phyloP scores from a whole-genome alignment of 768 basidiomycete genomes.

The Mycena olivaceomarginata region DNA sequence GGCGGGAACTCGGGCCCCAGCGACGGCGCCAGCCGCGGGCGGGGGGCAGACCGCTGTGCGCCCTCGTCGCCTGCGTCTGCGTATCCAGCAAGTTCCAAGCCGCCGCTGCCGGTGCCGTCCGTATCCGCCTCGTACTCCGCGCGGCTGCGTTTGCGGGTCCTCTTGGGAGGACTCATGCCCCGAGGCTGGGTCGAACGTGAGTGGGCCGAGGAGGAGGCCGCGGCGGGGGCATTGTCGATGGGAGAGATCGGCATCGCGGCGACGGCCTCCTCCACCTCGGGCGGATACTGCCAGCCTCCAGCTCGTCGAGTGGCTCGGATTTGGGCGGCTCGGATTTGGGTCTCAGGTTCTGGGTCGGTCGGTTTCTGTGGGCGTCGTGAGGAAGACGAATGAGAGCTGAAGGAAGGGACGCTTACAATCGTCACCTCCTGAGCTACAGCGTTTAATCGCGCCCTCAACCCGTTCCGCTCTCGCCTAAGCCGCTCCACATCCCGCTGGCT shows the following conservation, averaged over 20 bases:
- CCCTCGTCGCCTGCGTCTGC: too few species aligned
- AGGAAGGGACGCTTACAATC: too few species aligned
- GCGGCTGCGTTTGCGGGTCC: constrained; percentile 21
- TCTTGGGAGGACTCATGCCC: too few species aligned
- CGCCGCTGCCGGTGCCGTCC: not conserved
- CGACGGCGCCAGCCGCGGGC: not conserved
- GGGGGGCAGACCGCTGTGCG: too few species aligned
- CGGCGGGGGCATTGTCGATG: not conserved
- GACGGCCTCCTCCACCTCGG: not conserved
- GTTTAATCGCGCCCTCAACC: not conserved
- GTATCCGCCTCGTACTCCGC: constrained; percentile 15
- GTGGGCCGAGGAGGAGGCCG: constrained; percentile 4
- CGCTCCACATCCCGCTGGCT: not conserved
- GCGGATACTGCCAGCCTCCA: constrained; percentile 34
- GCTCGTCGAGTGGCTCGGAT: constrained; percentile 18
- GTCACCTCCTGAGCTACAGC: too few species aligned
- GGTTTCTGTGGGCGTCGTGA: not conserved
- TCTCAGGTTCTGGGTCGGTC: not conserved
- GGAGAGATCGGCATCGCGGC: not conserved
- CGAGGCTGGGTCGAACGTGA: constrained; percentile 20
- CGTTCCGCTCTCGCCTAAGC: constrained; percentile 1
- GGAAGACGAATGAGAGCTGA: too few species aligned
- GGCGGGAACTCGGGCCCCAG: constrained; percentile 14
- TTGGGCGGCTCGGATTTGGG: not conserved
- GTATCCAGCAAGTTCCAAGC: too few species aligned